Conservation (phyloP, 1,284 basidiomycete species). For the Apiotrichum montevideense region DNA sequence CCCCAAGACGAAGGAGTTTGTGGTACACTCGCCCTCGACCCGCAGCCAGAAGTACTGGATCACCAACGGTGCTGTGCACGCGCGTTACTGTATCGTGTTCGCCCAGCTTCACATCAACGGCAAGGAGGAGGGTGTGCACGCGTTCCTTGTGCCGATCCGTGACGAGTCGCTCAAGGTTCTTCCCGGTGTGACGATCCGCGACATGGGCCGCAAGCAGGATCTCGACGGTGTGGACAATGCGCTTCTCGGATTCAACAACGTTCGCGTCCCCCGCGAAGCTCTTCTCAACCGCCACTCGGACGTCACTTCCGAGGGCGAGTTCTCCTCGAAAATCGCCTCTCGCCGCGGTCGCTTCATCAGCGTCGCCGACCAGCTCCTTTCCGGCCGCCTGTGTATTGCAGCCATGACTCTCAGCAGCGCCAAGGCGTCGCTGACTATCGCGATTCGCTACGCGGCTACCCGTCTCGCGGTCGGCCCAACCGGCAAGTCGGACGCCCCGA, state of each 20-base stretch:
- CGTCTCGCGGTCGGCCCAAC: constrained; percentile 9
- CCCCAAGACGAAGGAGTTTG: constrained; percentile 3
- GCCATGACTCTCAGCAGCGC: constrained; percentile 9
- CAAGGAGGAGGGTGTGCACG: constrained; percentile 10
- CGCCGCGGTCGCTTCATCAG: constrained; percentile 13
- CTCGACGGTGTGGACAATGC: constrained; percentile 17
- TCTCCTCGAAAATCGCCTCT: constrained; percentile 5
- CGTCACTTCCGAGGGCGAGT: constrained; percentile 4
- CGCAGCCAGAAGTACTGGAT: constrained; percentile 15
- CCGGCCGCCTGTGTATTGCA: constrained; percentile 14
- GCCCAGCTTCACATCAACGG: constrained; percentile 8
- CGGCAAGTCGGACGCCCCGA: constrained; percentile 8
- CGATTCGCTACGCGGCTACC: constrained; percentile 12
- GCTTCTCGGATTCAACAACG: constrained; percentile 9
- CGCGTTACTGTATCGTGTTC: constrained; percentile 12
- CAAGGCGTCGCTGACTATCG: constrained; percentile 7
- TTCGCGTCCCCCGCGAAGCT: constrained; percentile 7
- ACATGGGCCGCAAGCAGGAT: constrained; percentile 15
- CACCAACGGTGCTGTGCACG: constrained; percentile 9
- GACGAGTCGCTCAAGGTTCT: constrained; percentile 5
- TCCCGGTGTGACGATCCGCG: constrained; percentile 9
- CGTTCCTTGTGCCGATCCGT: constrained; percentile 14
- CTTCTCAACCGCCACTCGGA: constrained; percentile 15
- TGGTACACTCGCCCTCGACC: constrained; percentile 9
- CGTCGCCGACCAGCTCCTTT: constrained; percentile 16